phyloP scores from a whole-genome alignment of 2,329 filamentous ascomycete species.

The Raffaelea arxii region DNA sequence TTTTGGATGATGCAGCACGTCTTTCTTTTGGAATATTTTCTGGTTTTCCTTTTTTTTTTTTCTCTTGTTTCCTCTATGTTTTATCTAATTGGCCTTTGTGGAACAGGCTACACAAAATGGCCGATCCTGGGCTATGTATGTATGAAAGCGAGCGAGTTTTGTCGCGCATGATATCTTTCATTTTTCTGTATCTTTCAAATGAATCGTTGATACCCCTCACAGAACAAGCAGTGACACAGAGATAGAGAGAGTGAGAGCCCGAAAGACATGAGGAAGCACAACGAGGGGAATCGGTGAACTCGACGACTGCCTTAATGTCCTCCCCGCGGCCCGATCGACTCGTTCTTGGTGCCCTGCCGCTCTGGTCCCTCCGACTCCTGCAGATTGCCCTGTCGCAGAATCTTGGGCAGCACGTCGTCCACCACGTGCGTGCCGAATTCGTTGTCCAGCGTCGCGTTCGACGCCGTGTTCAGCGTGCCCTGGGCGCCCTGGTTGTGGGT shows the following conservation, averaged over 20 bases:
- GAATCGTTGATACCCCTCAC: too few species aligned
- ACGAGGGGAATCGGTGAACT: too few species aligned
- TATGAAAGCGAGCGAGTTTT: too few species aligned
- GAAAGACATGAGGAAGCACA: too few species aligned
- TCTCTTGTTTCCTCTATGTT: not conserved
- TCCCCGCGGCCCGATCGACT: conserved; percentile 34
- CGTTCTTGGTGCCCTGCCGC: conserved; percentile 44
- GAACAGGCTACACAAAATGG: too few species aligned
- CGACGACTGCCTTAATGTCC: conserved; percentile 25
- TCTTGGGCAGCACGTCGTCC: conserved; percentile 73
- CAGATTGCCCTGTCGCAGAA: conserved; percentile 64
- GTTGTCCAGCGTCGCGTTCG: conserved; percentile 64
- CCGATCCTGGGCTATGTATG: too few species aligned
- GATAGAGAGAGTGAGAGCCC: too few species aligned
- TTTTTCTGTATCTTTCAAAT: too few species aligned
- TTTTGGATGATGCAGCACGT: not conserved
- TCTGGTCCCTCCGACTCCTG: conserved; percentile 51
- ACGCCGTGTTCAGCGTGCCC: conserved; percentile 66
- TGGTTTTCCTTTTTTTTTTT: not conserved
- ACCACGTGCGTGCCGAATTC: conserved; percentile 78
- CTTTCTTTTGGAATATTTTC: not conserved
- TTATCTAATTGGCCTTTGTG: not conserved
- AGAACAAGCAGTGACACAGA: too few species aligned
- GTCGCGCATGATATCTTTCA: too few species aligned
- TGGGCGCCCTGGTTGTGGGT: conserved; percentile 89